Base-by-base conservation (phyloP, 768 basidiomycete genomes). In the Xerocomus brunneocitrinus region DNA sequence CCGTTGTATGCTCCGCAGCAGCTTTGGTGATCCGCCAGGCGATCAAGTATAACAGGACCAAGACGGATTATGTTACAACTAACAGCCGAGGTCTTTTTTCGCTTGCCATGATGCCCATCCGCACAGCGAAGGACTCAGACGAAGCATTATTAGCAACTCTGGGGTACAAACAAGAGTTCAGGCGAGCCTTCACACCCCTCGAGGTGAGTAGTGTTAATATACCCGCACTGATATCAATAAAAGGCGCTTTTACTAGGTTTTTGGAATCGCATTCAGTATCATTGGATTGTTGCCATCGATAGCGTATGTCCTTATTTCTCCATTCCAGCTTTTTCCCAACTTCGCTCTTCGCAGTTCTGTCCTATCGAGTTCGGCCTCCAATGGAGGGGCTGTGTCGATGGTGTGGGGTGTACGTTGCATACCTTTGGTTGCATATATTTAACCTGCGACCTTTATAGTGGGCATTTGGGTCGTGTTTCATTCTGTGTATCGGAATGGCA, bases 191-290 rank as follows among this genome's bases (percentile, higher is more conserved):
- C 44, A 63, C 55, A 28, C 61, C 65, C 8, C 42, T 70, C 14
- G 70, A 69, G 48, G 68, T 67, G 43, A 35, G 54, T 52, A 9
- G 2, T 12, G 8, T 22, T 14, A 30, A 25, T 36, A 16, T 25
- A 4, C 27, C 10, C 3, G 8, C 3, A 22, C 27, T 19, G 19
- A 19, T 19, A 2, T 28, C 44, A 19, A 25, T 14, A 19, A 12
- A 38, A 5, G 32, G n/a, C 8, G 24, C 9, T 3, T 62, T 60
- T 31, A 27, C 67, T 61, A 87, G 81, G 80, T 84, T 9, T 86
- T 87, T 55, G 84, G 85, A 1, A 73, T 87, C 22, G 80, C 80
- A 0, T 87, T 87, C 64, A 82, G 80, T 5, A 81, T 86, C 53
- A 83, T 85, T 48, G 85, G 85, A 0, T 61, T 87, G 16, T 76